Base-by-base conservation (phyloP, 2,329 filamentous ascomycete genomes). In the Claviceps arundinis region DNA sequence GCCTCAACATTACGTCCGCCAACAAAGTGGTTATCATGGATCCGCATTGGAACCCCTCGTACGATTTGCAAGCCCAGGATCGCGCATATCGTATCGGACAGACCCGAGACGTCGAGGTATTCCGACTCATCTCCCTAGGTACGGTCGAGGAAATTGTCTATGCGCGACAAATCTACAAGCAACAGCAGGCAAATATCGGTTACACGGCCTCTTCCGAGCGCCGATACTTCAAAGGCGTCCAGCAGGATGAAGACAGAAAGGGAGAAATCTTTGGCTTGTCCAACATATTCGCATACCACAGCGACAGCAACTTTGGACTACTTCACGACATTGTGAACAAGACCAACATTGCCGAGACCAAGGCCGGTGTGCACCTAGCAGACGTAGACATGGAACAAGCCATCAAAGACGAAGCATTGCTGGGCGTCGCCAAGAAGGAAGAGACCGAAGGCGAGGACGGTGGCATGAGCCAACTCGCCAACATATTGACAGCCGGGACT, bases 11-110 rank as follows among this genome's bases (percentile, higher is more conserved):
- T 63, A 95, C 91, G 0, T 93, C 89, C 2, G 93, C 93, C 1
- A 98, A 98, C 69, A 97, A 97, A 68, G 93, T 98, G 0, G 91
- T 98, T 42, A 88, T 98, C 38, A 83, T 97, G 47, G 93, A 97
- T 64, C 93, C 93, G 0, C 93, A 97, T 61, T 98, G 93, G 93
- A 98, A 98, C 58, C 93, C 93, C 0, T 81, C 88, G 2, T 91
- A 93, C 59, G 93, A 98, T 61, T 76, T 97, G 0, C 93, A 98
- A 66, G 93, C 93, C 0, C 93, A 98, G 68, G 93, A 98, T 63
- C 82, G 93, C 50, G 93, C 93, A 2, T 97, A 98, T 64, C 84
- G 93, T 50, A 97, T 98, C 56, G 93, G 93, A 0, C 93, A 98
- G 67, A 82, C 80, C 0, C 78, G 93, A 19, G 89, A 97, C 62